Conservation (phyloP, 2,329 filamentous ascomycete species). For the Tolypocladium sp. region DNA sequence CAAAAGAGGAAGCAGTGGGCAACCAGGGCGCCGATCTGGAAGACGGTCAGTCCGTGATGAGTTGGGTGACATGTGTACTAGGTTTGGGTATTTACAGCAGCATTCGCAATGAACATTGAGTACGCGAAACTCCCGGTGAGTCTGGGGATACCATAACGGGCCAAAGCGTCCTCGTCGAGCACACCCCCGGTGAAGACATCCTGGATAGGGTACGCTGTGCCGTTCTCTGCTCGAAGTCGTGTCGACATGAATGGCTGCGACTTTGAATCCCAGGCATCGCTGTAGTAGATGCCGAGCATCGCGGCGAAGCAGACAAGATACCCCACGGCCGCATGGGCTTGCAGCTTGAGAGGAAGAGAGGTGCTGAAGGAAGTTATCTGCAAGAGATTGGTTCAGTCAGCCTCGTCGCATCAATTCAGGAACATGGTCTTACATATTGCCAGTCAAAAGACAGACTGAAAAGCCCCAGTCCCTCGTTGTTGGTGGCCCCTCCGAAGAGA, state of each 20-base stretch:
- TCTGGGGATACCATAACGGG: not conserved
- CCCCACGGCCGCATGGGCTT: not conserved
- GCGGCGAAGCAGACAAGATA: not conserved
- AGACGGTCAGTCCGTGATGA: not conserved
- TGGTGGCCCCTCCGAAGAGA: not conserved
- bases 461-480: not conserved
- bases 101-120: not conserved
- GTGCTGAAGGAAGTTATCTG: not conserved
- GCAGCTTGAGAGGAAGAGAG: not conserved
- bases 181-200: not conserved
- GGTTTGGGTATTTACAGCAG: not conserved
- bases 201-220: not conserved
- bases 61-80: not conserved
- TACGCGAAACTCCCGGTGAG: not conserved
- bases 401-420: not conserved
- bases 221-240: not conserved
- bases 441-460: not conserved
- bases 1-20: not conserved
- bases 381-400: not conserved
- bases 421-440: not conserved
- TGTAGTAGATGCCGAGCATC: not conserved
- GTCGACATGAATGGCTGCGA: not conserved
- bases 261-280: not conserved
- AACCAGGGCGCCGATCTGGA: not conserved
- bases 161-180: not conserved